Base-by-base conservation (phyloP, 208 protist genomes). In the Wallacemonas collosoma region DNA sequence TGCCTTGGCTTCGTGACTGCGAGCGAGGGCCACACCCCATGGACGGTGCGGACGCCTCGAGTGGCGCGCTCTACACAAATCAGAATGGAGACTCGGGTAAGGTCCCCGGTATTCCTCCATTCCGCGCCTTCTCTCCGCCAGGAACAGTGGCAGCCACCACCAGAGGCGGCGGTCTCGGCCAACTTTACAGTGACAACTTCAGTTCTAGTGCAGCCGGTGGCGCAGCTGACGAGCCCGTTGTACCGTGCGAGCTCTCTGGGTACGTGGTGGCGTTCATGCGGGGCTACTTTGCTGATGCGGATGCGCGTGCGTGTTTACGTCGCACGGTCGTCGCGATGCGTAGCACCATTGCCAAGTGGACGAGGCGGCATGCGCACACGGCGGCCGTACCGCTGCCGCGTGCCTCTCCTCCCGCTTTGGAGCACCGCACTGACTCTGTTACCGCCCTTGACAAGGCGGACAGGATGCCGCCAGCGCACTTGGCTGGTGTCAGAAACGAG, bases 191-290 rank as follows among this genome's bases (percentile, higher is more conserved):
- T 26, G 26, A 26, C 26, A 26, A 26, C 26, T 26, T 26, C 26
- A 26, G 26, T 26, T 26, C 0, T 26, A 26, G 26, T 26, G 41
- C 5, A 40, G 41, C 1, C 11, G 14, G n/a, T 41, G 36, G 35
- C 15, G 35, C 14, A 15, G 41, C 39, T 9, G 26, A 53, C 47
- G 17, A 58, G 53, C n/a, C 9, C 53, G 43, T 62, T 26, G 6
- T 43, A 3, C 56, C 43, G 41, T 53, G 41, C 6, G 60, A 65
- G 9, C 38, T n/a, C 44, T 60, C 73, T 26, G 44, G 69, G 44
- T 84, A 85, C 43, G 73, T 90, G 4, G 54, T 88, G 26, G 82
- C 86, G 47, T 90, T 90, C 44, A 81, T 86, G 48, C 76, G 80
- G 39, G 82, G 86, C 50, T 76, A 63, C 44, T 84, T 76, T 63